Percentiles rank a stretch among this genome's conserved stretches.
These are phyloP conservation scores for Nevesoporus exiguus DNA, from an alignment of 768 basidiomycete species.

Conservation along the genomic window DNA sequence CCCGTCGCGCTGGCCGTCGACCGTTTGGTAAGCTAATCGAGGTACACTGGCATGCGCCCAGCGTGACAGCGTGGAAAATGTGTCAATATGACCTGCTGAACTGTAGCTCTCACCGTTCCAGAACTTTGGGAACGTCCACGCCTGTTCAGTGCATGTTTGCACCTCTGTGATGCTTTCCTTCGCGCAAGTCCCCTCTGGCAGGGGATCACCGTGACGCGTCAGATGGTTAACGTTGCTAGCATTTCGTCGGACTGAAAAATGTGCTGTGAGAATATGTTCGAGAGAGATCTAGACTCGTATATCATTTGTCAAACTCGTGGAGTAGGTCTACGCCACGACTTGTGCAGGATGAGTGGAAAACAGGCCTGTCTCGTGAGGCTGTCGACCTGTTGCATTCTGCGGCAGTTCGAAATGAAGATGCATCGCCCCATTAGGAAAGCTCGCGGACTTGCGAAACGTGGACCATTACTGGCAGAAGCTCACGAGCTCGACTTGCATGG, in stretches of 20 bases:
- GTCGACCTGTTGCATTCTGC: background rate
- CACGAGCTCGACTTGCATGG: background rate
- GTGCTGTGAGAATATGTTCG: background rate
- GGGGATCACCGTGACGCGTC: background rate
- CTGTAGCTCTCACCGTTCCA: background rate
- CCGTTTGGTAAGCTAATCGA: background rate
- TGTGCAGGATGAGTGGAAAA: background rate
- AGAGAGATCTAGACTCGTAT: background rate
- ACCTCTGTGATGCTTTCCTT: background rate
- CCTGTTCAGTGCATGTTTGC: background rate
- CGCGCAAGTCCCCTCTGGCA: background rate
- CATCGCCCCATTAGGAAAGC: constrained; percentile 11
- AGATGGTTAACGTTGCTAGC: background rate
- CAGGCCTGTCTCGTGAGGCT: background rate
- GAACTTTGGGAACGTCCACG: background rate
- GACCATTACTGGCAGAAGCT: background rate
- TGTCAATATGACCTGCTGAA: background rate
- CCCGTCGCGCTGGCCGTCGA: background rate
- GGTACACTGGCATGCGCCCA: background rate
- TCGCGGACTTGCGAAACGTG: constrained; percentile 14
- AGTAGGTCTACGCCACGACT: background rate
- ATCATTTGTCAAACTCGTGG: background rate
- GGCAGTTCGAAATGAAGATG: background rate
- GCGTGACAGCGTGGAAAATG: background rate
- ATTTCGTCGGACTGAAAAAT: background rate